Evolutionary conservation across 108 stramenopile species (phyloP).

Genomic region (Ochromonas danica): DNA sequence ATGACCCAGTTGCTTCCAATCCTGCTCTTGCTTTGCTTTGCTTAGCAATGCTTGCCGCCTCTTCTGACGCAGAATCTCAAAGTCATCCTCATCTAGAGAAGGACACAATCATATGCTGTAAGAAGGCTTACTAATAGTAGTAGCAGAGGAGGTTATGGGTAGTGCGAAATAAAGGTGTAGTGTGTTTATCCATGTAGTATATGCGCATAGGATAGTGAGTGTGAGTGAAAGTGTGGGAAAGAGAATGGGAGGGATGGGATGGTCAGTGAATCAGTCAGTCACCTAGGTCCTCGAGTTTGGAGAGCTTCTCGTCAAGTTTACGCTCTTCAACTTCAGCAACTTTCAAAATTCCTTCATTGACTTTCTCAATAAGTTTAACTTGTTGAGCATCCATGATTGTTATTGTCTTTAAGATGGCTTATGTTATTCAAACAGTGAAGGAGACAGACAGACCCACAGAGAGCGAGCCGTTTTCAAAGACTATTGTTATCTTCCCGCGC

Average conservation of each 20-base stretch:
- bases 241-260: too few species aligned
- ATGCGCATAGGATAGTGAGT: too few species aligned
- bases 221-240: too few species aligned
- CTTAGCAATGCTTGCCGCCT: conserved; percentile 73
- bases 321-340: conserved; percentile 22
- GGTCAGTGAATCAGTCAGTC: neutral
- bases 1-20: conserved; percentile 39
- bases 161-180: too few species aligned
- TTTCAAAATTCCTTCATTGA: conserved; percentile 12
- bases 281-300: neutral
- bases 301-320: neutral
- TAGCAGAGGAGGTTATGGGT: too few species aligned
- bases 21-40: conserved; percentile 57
- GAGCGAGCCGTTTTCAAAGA: too few species aligned
- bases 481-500: too few species aligned
- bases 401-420: too few species aligned
- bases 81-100: conserved; percentile 63
- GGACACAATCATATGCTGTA: neutral
- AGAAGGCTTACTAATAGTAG: too few species aligned
- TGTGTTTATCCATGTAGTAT: too few species aligned
- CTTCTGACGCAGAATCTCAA: conserved; percentile 76
- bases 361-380: conserved; percentile 17
- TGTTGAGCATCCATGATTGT: neutral
- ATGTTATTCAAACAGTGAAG: too few species aligned
- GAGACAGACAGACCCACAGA: too few species aligned